These are phyloP conservation scores for Mycena polygramma DNA, from an alignment of 768 basidiomycete genomes.

Conservation along the genomic window DNA sequence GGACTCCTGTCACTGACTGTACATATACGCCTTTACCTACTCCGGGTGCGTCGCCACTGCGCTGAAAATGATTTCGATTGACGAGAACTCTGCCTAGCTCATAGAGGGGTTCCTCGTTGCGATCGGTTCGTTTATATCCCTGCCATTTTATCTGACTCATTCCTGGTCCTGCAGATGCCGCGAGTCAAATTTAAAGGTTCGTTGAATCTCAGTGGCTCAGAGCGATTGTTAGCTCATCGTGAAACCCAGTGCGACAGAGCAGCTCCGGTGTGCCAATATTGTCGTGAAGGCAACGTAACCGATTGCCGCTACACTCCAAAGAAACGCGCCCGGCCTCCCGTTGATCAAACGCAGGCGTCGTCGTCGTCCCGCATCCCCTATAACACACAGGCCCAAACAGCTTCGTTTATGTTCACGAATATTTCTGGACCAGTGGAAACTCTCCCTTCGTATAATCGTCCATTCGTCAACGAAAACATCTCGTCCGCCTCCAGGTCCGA, in stretches of 20 bases:
- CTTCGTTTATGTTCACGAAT: constrained; percentile 40
- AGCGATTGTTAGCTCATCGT: constrained; percentile 5
- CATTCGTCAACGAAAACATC: constrained; percentile 33
- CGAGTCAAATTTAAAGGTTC: constrained; percentile 73
- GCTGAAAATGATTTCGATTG: background rate
- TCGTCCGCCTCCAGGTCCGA: constrained; percentile 16
- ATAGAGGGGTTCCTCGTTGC: constrained; percentile 80
- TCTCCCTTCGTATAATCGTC: constrained; percentile 19
- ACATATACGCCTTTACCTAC: constrained; percentile 81
- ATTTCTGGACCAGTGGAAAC: constrained; percentile 32
- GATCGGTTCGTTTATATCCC: constrained; percentile 55
- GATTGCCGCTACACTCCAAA: constrained; percentile 83
- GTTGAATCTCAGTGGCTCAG: constrained; percentile 35
- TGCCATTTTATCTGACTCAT: background rate
- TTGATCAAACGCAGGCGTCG: constrained; percentile 39
- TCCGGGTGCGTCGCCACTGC: constrained; percentile 47
- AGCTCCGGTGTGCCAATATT: constrained; percentile 79
- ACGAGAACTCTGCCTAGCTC: constrained; percentile 52
- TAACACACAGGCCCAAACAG: constrained; percentile 36
- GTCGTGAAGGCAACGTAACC: constrained; percentile 62
- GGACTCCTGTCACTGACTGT: constrained; percentile 74
- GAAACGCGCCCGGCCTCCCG: constrained; percentile 69
- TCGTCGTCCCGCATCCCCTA: constrained; percentile 34
- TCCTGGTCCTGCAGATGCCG: constrained; percentile 57
- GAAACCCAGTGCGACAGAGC: constrained; percentile 74